A percentile compares a stretch with the other conserved stretches of the same genome.
Evolutionary conservation across 352 stramenopile species (phyloP).

Genomic region (Phytophthora sp.): DNA sequence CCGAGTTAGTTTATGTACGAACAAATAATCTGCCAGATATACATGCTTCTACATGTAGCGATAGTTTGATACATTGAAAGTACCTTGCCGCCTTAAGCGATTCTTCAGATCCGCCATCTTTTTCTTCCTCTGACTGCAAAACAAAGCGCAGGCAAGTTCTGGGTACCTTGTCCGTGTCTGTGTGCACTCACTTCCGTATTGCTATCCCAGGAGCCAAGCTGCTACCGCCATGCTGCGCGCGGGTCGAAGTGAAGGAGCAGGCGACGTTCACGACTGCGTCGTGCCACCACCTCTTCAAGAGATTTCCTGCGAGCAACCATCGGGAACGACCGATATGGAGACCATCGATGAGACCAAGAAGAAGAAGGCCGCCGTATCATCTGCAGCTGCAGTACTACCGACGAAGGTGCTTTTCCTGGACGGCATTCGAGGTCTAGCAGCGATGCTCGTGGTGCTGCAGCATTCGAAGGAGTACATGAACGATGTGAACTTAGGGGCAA

Average conservation of each 20-base stretch:
- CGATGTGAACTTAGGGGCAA: constrained; percentile 13
- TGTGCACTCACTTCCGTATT: no score
- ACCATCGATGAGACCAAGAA: constrained; percentile 2
- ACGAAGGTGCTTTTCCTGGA: constrained; percentile 24
- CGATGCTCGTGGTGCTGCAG: constrained; percentile 25
- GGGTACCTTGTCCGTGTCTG: no score
- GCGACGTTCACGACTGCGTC: not conserved
- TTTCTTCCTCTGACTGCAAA: no score
- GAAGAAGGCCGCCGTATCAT: no score
- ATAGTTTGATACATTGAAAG: no score
- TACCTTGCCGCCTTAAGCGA: no score
- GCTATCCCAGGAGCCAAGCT: no score
- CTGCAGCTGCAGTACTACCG: not conserved
- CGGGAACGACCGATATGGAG: not conserved
- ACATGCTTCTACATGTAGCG: no score
- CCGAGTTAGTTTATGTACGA: no score
- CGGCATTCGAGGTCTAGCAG: constrained; percentile 2
- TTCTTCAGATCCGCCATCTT: no score
- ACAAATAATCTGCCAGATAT: no score
- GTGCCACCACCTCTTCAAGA: not conserved
- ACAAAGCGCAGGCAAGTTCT: no score
- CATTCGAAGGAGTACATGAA: constrained; percentile 18
- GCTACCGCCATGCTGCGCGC: not conserved
- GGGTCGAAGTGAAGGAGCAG: constrained; percentile 1
- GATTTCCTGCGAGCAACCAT: not conserved